These are phyloP conservation scores for Peziza echinospora DNA, from an alignment of 495 filamentous ascomycete genomes.

Conservation along the genomic window DNA sequence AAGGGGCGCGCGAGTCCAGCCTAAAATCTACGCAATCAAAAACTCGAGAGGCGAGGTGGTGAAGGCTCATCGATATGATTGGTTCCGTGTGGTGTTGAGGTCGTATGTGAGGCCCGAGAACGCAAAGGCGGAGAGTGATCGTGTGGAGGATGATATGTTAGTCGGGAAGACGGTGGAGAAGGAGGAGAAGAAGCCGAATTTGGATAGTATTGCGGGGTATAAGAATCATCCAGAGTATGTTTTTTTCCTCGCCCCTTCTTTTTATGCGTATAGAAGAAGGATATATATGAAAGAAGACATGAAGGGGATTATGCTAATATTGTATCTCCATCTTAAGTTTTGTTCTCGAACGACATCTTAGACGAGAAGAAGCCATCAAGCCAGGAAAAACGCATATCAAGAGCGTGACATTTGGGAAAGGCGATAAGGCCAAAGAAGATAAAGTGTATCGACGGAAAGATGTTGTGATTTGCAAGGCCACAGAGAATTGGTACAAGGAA, in stretches of 20 bases:
- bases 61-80: constrained; percentile 51
- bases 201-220: constrained; percentile 13
- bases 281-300: no score
- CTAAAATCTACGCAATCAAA: constrained; percentile 60
- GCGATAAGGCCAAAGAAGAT: constrained; percentile 44
- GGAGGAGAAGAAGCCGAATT: not conserved
- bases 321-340: constrained; percentile 24
- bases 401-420: constrained; percentile 48
- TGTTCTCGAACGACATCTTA: constrained; percentile 68
- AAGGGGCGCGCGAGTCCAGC: constrained; percentile 57
- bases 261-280: no score
- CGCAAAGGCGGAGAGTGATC: constrained; percentile 30
- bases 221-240: constrained; percentile 13
- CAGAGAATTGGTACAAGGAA: constrained; percentile 95
- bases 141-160: constrained; percentile 40
- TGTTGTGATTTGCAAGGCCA: constrained; percentile 66
- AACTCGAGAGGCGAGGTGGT: constrained; percentile 49
- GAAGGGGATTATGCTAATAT: no score
- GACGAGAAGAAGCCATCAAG: constrained; percentile 72
- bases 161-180: constrained; percentile 4
- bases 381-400: constrained; percentile 48
- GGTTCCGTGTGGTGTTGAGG: constrained; percentile 62
- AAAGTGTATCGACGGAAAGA: constrained; percentile 64
- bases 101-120: constrained; percentile 30
- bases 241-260: no score